phyloP scores from a whole-genome alignment of 2,329 filamentous ascomycete species.

The Phaeosphaeria sp. region DNA sequence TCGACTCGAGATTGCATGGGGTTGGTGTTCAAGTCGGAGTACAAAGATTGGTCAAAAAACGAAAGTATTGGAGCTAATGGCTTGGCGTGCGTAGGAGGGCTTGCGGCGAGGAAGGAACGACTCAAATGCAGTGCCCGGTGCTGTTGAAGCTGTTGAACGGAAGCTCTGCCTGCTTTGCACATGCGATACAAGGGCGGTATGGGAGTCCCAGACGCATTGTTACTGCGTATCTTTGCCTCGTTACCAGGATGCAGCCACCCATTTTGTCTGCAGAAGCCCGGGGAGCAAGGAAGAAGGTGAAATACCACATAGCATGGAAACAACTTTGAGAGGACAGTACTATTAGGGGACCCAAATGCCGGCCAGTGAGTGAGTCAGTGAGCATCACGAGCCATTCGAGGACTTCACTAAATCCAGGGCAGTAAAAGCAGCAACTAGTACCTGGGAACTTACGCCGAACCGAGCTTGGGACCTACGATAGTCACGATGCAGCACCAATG shows the following conservation, averaged over 20 bases:
- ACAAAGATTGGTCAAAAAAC: conserved; percentile 8
- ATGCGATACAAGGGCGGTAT: not conserved
- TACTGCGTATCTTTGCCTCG: too few relatives aligned
- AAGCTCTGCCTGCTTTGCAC: not conserved
- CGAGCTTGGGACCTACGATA: not conserved
- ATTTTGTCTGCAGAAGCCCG: not conserved
- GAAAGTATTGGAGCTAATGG: conserved; percentile 6
- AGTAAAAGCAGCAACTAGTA: not conserved
- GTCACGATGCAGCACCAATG: not conserved
- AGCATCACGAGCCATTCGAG: not conserved
- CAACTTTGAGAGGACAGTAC: too few relatives aligned
- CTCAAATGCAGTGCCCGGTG: not conserved
- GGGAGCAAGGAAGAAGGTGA: not conserved
- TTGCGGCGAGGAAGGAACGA: not conserved
- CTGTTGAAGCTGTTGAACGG: not conserved
- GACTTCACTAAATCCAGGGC: not conserved
- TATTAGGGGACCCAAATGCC: too few relatives aligned
- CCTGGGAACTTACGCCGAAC: not conserved
- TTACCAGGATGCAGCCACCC: not conserved
- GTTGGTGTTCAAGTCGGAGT: conserved; percentile 2
- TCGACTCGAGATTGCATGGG: conserved; percentile 2
- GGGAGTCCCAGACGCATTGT: too few relatives aligned
- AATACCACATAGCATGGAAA: too few relatives aligned
- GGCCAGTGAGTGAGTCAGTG: not conserved
- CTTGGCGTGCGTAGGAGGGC: conserved; percentile 10